Evolutionary conservation across 208 protist genomes (phyloP).

Genomic region (Histomonas meleagridis): DNA sequence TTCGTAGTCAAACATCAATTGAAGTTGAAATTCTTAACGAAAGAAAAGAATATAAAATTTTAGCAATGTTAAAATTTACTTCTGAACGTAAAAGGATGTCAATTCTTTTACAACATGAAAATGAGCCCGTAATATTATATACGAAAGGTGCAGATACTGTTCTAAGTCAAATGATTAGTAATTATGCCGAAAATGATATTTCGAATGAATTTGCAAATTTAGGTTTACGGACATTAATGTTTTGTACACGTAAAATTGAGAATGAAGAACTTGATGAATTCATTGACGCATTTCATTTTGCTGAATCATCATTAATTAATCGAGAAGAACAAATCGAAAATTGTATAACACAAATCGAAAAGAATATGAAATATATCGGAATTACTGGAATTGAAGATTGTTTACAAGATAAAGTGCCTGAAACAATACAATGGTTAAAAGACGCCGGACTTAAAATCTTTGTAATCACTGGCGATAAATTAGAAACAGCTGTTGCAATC

Average conservation of each 20-base stretch:
- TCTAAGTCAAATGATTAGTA: neutral
- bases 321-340: conserved; percentile 19
- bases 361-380: conserved; percentile 39
- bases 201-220: neutral
- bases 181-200: neutral
- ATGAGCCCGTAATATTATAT: conserved; percentile 40
- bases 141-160: conserved; percentile 45
- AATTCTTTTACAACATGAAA: conserved; percentile 70
- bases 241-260: neutral
- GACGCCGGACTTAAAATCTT: conserved; percentile 73
- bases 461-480: conserved; percentile 95
- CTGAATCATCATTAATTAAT: neutral
- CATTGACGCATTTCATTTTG: neutral
- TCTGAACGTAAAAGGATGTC: conserved; percentile 91
- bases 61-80: conserved; percentile 66
- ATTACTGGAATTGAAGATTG: conserved; percentile 56
- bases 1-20: neutral
- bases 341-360: conserved; percentile 30
- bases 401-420: conserved; percentile 77
- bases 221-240: neutral
- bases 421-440: conserved; percentile 54
- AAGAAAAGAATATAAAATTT: neutral
- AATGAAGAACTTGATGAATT: neutral
- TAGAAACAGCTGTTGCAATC: conserved; percentile 79
- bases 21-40: neutral